phyloP scores from a whole-genome alignment of 768 basidiomycete species.

The Collybia sp. region DNA sequence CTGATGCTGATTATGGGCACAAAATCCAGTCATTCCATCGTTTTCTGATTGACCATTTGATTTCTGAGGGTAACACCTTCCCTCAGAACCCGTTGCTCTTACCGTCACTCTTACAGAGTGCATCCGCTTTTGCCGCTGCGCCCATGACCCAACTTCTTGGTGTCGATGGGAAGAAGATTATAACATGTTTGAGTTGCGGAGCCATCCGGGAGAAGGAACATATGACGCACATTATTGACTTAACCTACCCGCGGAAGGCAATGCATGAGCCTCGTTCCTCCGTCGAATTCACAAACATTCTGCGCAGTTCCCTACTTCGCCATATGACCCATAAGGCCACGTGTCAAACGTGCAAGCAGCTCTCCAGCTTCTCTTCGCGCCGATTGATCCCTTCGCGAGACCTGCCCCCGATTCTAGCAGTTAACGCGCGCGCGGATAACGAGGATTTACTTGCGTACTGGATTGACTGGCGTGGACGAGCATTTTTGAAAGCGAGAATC shows the following conservation, averaged over 20 bases:
- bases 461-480: constrained; percentile 57
- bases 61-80: constrained; percentile 63
- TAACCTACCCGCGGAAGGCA: constrained; percentile 85
- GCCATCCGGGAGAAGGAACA: constrained; percentile 69
- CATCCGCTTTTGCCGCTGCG: constrained; percentile 40
- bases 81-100: constrained; percentile 54
- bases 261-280: constrained; percentile 28
- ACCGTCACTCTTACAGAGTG: constrained; percentile 16
- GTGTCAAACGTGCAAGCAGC: constrained; percentile 79
- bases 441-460: constrained; percentile 73
- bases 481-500: constrained; percentile 58
- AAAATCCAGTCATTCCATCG: constrained; percentile 96
- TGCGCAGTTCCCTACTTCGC: constrained; percentile 73
- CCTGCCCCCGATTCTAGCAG: constrained; percentile 78
- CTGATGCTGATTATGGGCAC: constrained; percentile 74
- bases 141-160: constrained; percentile 86
- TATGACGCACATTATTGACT: constrained; percentile 78
- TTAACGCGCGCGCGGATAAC: constrained; percentile 81
- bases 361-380: constrained; percentile 65
- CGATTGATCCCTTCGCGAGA: constrained; percentile 60
- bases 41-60: constrained; percentile 84
- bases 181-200: constrained; percentile 74
- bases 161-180: constrained; percentile 70
- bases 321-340: constrained; percentile 83
- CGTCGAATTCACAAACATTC: constrained; percentile 59